Evolutionary conservation across 1,139 yeast species (phyloP), one percentile per base, ranked within the genome.

Genomic region (Pichia norvegensis): DNA sequence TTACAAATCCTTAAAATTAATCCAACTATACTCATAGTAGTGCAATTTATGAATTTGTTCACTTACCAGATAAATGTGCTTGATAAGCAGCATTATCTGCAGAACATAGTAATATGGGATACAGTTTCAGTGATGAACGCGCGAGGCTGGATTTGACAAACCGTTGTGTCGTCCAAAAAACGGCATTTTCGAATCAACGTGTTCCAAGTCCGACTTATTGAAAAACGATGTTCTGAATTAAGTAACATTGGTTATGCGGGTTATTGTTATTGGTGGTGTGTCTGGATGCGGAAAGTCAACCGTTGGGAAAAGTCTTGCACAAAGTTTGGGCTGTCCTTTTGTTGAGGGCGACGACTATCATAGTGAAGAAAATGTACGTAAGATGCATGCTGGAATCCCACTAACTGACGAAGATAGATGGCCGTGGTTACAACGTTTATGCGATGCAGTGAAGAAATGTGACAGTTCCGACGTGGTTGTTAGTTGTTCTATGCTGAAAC

Each of bases 341-440:
- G 65, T 88, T 16, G 98, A 92, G 62, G 98, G 97, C 10, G 98
- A 92, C 61, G 67, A 70, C 3, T 70, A 83, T 33, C 97, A 90
- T 61, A 88, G 95, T 0, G 29, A 46, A 33, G 49, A 45, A 52
- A 92, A 92, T 60, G 70, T 90, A 17, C 80, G 72, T 17, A 92
- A 92, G 62, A 92, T 92, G 98, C 66, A 84, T 2, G 55, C 68
- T 21, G 95, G 95, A 0, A 72, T 76, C 27, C 95, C 98, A 1
- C 68, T 92, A 48, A 77, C 79, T 0, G 97, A 92, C 60, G 94
- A 80, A 1, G 98, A 92, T 62, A 69, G 98, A 49, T 85, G 92
- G 90, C 92, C 75, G 1, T 92, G 98, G 98, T 70, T 92, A 27
- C 64, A 69, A 40, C 60, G 64, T 39, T 63, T 87, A 7, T 72